Conservation (phyloP, 495 filamentous ascomycete species). For the Lentithecium fluviatile region DNA sequence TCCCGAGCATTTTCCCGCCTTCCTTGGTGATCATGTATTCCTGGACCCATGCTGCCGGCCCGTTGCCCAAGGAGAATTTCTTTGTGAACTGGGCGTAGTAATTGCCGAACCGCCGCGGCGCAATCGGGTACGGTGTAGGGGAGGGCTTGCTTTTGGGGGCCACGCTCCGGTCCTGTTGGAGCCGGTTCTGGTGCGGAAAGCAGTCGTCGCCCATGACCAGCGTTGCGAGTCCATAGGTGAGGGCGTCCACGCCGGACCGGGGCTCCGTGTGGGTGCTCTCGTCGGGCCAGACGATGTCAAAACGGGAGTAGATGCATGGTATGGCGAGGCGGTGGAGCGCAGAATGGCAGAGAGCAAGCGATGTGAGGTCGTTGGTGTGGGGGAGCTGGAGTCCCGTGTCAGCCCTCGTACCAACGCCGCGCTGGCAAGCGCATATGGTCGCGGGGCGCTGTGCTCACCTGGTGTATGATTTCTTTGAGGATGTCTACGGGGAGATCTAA, state of each 20-base stretch:
- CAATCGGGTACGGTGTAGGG: slow-evolving; percentile 28
- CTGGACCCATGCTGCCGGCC: slow-evolving; percentile 75
- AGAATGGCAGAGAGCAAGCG: slow-evolving; percentile 79
- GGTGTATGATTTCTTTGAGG: slow-evolving; percentile 82
- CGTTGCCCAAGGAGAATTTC: slow-evolving; percentile 90
- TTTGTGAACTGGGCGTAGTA: slow-evolving; percentile 81
- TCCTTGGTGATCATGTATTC: slow-evolving; percentile 89
- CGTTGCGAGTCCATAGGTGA: slow-evolving; percentile 87
- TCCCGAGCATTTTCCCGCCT: slow-evolving; percentile 90
- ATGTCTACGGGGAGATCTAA: slow-evolving; percentile 86
- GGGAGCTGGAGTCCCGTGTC: slow-evolving; percentile 58
- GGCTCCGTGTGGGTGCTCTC: slow-evolving; percentile 61
- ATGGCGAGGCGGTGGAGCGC: slow-evolving; percentile 78
- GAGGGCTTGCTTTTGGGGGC: background rate
- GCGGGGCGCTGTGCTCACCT: slow-evolving; percentile 54
- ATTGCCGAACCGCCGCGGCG: slow-evolving; percentile 59
- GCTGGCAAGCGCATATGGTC: background rate
- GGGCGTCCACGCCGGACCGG: slow-evolving; percentile 77
- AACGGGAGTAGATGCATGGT: slow-evolving; percentile 85
- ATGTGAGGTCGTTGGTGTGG: slow-evolving; percentile 83
- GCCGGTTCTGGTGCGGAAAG: slow-evolving; percentile 48
- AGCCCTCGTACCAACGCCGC: background rate
- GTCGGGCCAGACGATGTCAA: slow-evolving; percentile 95
- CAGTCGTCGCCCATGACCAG: slow-evolving; percentile 76
- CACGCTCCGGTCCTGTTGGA: slow-evolving; percentile 33